Conservation (phyloP, 139 green algal species). For the Pseudopediastrum boryanum region DNA sequence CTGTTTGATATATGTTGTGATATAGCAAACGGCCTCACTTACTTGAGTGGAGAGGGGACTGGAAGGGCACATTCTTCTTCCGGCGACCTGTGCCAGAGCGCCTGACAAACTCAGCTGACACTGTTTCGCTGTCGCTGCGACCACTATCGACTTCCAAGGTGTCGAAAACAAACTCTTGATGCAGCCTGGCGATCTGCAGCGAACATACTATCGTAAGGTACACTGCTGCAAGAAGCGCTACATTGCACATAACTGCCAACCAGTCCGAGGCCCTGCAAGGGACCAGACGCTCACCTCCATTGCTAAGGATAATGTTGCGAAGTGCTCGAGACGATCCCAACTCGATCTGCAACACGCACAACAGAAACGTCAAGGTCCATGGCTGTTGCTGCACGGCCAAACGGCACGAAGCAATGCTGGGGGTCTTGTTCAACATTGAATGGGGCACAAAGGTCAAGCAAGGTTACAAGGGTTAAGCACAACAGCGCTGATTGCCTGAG, state of each 20-base stretch:
- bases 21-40: neutral
- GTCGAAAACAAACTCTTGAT: neutral
- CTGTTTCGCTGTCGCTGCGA: slow-evolving; percentile 5
- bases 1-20: neutral
- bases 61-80: neutral
- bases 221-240: neutral
- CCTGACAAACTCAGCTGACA: neutral
- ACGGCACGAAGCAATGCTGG: too few relatives aligned
- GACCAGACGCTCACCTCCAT: neutral
- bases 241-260: neutral
- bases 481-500: too few relatives aligned
- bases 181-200: neutral
- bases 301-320: neutral
- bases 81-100: slow-evolving; percentile 1
- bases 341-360: neutral
- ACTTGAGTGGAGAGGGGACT: slow-evolving; percentile 1
- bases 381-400: too few relatives aligned
- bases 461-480: too few relatives aligned
- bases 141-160: neutral
- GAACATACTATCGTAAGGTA: neutral
- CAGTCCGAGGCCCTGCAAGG: neutral
- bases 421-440: too few relatives aligned
- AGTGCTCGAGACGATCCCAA: neutral
- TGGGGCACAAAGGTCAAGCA: too few relatives aligned
- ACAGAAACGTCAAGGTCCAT: too few relatives aligned